phyloP scores from a whole-genome alignment of 345 rosid genomes.

The Lumnitzera littorea region DNA sequence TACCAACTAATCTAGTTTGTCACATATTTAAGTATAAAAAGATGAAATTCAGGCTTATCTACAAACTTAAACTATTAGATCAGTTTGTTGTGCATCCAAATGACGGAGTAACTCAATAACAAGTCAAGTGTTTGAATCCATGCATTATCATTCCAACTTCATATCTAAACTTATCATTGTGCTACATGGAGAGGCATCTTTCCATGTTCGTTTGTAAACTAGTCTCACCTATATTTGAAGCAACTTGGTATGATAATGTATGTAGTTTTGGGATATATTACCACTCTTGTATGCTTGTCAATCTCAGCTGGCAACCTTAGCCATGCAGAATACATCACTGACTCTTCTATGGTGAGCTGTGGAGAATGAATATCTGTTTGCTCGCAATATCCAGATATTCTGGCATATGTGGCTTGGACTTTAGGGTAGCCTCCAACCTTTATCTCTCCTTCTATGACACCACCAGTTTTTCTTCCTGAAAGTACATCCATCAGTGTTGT shows the following conservation, averaged over 20 bases:
- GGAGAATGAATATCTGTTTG: slow-evolving; percentile 41
- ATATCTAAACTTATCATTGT: too few relatives aligned
- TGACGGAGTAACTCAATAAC: too few relatives aligned
- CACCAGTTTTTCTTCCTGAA: slow-evolving; percentile 43
- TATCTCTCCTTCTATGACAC: slow-evolving; percentile 31
- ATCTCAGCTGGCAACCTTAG: slow-evolving; percentile 26
- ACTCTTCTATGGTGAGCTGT: slow-evolving; percentile 33
- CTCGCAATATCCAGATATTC: slow-evolving; percentile 42
- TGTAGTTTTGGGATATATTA: slow-evolving; percentile 13
- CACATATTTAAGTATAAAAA: too few relatives aligned
- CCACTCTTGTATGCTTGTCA: slow-evolving; percentile 23
- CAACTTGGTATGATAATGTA: too few relatives aligned
- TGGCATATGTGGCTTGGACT: slow-evolving; percentile 33
- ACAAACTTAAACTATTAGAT: too few relatives aligned
- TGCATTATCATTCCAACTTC: too few relatives aligned
- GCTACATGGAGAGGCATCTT: not conserved
- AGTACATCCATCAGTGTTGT: slow-evolving; percentile 48
- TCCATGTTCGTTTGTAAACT: too few relatives aligned
- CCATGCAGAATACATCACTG: slow-evolving; percentile 33
- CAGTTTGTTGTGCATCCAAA: too few relatives aligned
- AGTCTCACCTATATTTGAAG: too few relatives aligned
- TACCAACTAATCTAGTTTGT: too few relatives aligned
- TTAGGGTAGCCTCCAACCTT: slow-evolving; percentile 38
- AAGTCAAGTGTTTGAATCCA: too few relatives aligned
- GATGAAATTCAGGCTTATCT: too few relatives aligned